These are phyloP conservation scores for Durotheca rogersii DNA, from an alignment of 495 filamentous ascomycete genomes.

Conservation along the genomic window DNA sequence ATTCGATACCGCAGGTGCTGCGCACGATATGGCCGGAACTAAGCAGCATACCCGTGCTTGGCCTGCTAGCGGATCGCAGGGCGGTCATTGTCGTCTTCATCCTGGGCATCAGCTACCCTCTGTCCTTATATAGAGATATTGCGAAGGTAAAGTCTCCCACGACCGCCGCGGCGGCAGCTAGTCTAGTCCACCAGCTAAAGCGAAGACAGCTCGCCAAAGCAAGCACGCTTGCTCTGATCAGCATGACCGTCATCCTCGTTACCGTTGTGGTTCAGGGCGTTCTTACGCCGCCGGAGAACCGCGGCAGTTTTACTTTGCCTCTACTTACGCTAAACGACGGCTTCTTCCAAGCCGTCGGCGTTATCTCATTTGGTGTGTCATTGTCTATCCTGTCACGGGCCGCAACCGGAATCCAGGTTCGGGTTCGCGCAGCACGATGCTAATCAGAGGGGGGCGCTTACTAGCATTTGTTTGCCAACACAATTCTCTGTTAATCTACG, in stretches of 20 bases:
- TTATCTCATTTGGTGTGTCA: slow-evolving; percentile 87
- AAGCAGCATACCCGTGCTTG: slow-evolving; percentile 68
- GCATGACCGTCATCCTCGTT: slow-evolving; percentile 85
- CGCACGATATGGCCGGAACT: slow-evolving; percentile 77
- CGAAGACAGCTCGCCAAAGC: slow-evolving; percentile 81
- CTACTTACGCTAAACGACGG: slow-evolving; percentile 75
- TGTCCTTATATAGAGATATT: slow-evolving; percentile 94
- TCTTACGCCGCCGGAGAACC: slow-evolving; percentile 64
- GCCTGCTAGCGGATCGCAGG: slow-evolving; percentile 75
- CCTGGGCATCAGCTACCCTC: slow-evolving; percentile 82
- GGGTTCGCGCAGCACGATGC: slow-evolving; percentile 29
- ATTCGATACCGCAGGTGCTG: slow-evolving; percentile 90
- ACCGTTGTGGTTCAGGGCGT: slow-evolving; percentile 87
- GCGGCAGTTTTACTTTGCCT: slow-evolving; percentile 65
- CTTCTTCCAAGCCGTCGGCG: slow-evolving; percentile 92
- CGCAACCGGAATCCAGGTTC: not conserved
- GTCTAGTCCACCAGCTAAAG: slow-evolving; percentile 3
- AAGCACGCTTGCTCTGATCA: slow-evolving; percentile 83
- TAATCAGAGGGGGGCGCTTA: slow-evolving; percentile 16
- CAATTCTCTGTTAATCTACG: slow-evolving; percentile 96
- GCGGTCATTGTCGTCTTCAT: slow-evolving; percentile 84
- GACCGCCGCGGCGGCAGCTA: no score
- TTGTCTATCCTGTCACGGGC: no score
- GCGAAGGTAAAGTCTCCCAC: slow-evolving; percentile 67
- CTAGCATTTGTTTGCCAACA: slow-evolving; percentile 93